Percentiles rank a stretch among this genome's conserved stretches.
Conservation (phyloP, 2,329 filamentous ascomycete genomes). For the Elsinoe australis region DNA sequence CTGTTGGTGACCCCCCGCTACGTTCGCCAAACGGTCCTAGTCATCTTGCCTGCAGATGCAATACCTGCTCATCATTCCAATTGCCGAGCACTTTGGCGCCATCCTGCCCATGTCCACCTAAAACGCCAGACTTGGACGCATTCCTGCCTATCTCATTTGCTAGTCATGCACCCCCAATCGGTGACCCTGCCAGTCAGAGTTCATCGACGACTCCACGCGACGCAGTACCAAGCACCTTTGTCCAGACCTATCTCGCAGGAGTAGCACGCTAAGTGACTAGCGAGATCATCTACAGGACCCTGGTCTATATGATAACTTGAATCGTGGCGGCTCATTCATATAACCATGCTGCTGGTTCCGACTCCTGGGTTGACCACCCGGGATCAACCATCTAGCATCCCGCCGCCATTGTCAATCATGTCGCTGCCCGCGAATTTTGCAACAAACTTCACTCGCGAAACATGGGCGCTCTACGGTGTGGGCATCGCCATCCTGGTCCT, state of each 20-base stretch:
- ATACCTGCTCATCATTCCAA: background rate
- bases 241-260: too few species aligned
- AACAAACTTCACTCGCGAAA: constrained; percentile 15
- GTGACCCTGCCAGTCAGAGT: background rate
- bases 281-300: too few species aligned
- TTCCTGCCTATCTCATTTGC: too few species aligned
- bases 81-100: background rate
- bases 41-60: background rate
- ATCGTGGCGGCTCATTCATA: too few species aligned
- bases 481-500: constrained; percentile 15
- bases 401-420: background rate
- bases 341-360: too few species aligned
- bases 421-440: constrained; percentile 1
- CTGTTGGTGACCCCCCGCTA: background rate
- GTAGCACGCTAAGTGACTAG: too few species aligned
- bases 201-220: too few species aligned
- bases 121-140: too few species aligned
- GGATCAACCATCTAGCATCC: too few species aligned
- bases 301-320: too few species aligned
- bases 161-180: background rate
- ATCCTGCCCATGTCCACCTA: background rate
- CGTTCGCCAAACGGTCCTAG: constrained; percentile 1
- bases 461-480: constrained; percentile 18
- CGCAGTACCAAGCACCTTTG: too few species aligned
- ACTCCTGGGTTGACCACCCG: too few species aligned